These are phyloP conservation scores for Microcyclosporella mali DNA, from an alignment of 2,329 filamentous ascomycete genomes.

Conservation along the genomic window DNA sequence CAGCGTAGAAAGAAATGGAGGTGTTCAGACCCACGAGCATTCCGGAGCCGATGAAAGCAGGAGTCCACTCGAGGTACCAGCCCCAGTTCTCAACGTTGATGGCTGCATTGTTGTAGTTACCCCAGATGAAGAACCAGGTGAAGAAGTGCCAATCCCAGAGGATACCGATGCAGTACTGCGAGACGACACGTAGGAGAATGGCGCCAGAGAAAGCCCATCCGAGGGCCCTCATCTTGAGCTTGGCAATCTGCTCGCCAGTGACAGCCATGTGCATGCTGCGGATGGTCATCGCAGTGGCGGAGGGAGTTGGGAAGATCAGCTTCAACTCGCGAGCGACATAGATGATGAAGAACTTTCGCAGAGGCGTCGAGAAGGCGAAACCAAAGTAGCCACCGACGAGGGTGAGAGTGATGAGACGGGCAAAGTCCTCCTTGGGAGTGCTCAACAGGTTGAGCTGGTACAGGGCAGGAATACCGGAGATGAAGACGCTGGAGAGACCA, in stretches of 20 bases:
- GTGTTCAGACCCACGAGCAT: slow-evolving; percentile 56
- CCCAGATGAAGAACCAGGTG: slow-evolving; percentile 51
- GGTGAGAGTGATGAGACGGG: slow-evolving; percentile 54
- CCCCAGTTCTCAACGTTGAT: slow-evolving; percentile 55
- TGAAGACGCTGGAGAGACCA: slow-evolving; percentile 52
- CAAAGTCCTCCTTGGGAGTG: slow-evolving; percentile 51
- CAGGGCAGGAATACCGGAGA: slow-evolving; percentile 55
- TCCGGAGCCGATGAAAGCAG: slow-evolving; percentile 54
- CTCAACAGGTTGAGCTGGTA: slow-evolving; percentile 51
- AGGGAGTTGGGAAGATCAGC: slow-evolving; percentile 55
- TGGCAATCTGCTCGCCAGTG: slow-evolving; percentile 47
- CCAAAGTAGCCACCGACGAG: slow-evolving; percentile 60
- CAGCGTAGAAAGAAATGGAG: slow-evolving; percentile 52
- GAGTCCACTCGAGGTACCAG: slow-evolving; percentile 55
- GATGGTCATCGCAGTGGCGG: slow-evolving; percentile 57
- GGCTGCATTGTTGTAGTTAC: slow-evolving; percentile 45
- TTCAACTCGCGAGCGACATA: slow-evolving; percentile 56
- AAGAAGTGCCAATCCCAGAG: slow-evolving; percentile 44
- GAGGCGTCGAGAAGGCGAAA: slow-evolving; percentile 39
- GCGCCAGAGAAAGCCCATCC: slow-evolving; percentile 47
- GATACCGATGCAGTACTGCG: slow-evolving; percentile 55
- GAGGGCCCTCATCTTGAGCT: slow-evolving; percentile 53
- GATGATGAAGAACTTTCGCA: slow-evolving; percentile 62
- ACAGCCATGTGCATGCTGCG: slow-evolving; percentile 56
- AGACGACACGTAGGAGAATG: slow-evolving; percentile 50